These are phyloP conservation scores for Penicillium chermesinum DNA, from an alignment of 495 filamentous ascomycete species.

Conservation along the genomic window DNA sequence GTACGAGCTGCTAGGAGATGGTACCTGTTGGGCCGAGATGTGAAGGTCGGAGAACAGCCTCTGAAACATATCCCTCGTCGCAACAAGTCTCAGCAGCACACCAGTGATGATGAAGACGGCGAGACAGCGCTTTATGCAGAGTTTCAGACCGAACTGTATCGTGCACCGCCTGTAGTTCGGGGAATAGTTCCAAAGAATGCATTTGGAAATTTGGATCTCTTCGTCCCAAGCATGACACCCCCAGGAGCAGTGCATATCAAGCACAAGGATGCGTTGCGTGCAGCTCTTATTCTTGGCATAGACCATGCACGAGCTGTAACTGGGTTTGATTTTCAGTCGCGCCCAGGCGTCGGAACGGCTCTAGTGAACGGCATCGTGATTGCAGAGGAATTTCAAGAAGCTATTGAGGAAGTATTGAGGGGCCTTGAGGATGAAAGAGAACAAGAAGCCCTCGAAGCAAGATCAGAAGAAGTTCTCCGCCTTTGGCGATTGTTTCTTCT, in stretches of 20 bases:
- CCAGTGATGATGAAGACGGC: conserved; percentile 36
- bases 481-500: conserved; percentile 75
- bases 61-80: conserved; percentile 66
- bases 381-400: conserved; percentile 63
- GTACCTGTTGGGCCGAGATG: conserved; percentile 78
- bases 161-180: conserved; percentile 65
- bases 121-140: conserved; percentile 60
- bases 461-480: conserved; percentile 53
- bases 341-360: conserved; percentile 68
- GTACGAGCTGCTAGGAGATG: conserved; percentile 76
- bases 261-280: conserved; percentile 60
- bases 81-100: too few relatives aligned
- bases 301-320: conserved; percentile 88
- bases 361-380: conserved; percentile 72
- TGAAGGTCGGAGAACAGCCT: conserved; percentile 69
- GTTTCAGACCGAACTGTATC: conserved; percentile 72
- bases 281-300: conserved; percentile 71
- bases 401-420: conserved; percentile 59
- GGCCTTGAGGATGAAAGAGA: conserved; percentile 58
- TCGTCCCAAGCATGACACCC: conserved; percentile 89
- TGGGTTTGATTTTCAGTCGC: conserved; percentile 79
- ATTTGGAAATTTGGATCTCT: conserved; percentile 87
- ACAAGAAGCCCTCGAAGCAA: conserved; percentile 51
- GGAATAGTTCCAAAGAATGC: conserved; percentile 79
- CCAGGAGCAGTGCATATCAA: conserved; percentile 68